Evolutionary conservation across 2,329 filamentous ascomycete genomes (phyloP).

Genomic region (Fusarium graminum): DNA sequence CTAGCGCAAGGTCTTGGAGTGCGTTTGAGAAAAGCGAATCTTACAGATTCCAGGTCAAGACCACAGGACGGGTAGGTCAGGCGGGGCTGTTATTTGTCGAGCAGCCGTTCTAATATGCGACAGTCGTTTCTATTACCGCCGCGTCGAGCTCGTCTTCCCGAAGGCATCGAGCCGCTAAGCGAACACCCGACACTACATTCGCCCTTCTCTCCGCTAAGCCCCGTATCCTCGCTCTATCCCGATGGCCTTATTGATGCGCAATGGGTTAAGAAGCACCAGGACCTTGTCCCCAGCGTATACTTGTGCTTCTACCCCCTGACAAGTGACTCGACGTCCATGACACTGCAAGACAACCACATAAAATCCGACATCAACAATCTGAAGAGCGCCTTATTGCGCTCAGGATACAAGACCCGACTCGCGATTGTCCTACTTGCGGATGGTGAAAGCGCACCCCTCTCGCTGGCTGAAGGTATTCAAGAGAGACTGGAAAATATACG

Average conservation of each 20-base stretch:
- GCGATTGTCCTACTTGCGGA: conserved; percentile 71
- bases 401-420: conserved; percentile 82
- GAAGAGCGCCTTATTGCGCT: conserved; percentile 74
- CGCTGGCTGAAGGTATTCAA: conserved; percentile 73
- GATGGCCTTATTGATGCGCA: conserved; percentile 85
- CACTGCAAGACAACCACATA: conserved; percentile 85
- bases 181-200: conserved; percentile 79
- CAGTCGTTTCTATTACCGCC: conserved; percentile 70
- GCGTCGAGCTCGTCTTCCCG: conserved; percentile 67
- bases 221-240: conserved; percentile 84
- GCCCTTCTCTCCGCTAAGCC: conserved; percentile 89
- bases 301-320: conserved; percentile 85
- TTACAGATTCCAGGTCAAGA: conserved; percentile 76
- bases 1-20: conserved; percentile 75
- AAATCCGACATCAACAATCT: conserved; percentile 87
- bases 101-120: conserved; percentile 47
- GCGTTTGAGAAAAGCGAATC: conserved; percentile 64
- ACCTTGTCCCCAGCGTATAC: conserved; percentile 82
- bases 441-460: conserved; percentile 45
- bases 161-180: conserved; percentile 62
- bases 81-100: conserved; percentile 30
- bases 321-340: conserved; percentile 78
- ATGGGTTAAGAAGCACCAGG: conserved; percentile 92
- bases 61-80: conserved; percentile 80
- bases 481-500: conserved; percentile 84